Evolutionary conservation across 495 filamentous ascomycete species (phyloP), one percentile per base, ranked within the genome.

Genomic region (Neurospora discreta): DNA sequence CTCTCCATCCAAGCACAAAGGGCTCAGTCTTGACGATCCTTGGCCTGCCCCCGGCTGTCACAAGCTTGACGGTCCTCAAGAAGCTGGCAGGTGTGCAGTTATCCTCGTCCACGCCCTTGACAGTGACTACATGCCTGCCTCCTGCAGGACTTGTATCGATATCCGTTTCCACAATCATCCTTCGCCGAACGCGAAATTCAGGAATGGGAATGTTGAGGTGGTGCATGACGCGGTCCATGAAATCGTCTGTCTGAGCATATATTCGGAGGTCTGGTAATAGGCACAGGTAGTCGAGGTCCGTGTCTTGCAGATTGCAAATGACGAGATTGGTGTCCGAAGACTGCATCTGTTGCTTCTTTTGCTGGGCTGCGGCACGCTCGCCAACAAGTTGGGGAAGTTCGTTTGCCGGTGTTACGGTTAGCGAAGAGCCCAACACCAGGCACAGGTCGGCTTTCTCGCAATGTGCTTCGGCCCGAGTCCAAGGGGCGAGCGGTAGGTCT

Each of bases 281-380:
- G 46, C 46, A 58, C 5, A 58, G 46, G 10, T 70, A 39, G 58
- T 85, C 83, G 23, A 83, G 42, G 1, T 82, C 82, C 23, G 83
- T 85, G 1, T 76, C 75, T 71, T 85, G 84, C 33, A 85, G 74
- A 43, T 86, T 85, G 69, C 82, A 85, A 43, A 85, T 83, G 6
- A 70, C 82, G 68, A 85, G 78, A 33, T 77, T 80, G 0, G 73
- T 78, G 2, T 43, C 71, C 5, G 2, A 5, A 1, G 23, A 1
- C 44, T 52, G 5, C 10, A 1, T 26, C 10, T 1, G 20, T 15
- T 6, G 1, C 5, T 26, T 15, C n/a, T 52, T 52, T 52, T 13
- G 0, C 20, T 52, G 20, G 5, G 46, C 11, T 0, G 20, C 20
- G 30, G 74, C 76, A n/a, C 71, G 73, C 58, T 71, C 39, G 10